Conservation (phyloP, 176 grass and related monocot genomes). For the Dendrocalamus sinicus region DNA sequence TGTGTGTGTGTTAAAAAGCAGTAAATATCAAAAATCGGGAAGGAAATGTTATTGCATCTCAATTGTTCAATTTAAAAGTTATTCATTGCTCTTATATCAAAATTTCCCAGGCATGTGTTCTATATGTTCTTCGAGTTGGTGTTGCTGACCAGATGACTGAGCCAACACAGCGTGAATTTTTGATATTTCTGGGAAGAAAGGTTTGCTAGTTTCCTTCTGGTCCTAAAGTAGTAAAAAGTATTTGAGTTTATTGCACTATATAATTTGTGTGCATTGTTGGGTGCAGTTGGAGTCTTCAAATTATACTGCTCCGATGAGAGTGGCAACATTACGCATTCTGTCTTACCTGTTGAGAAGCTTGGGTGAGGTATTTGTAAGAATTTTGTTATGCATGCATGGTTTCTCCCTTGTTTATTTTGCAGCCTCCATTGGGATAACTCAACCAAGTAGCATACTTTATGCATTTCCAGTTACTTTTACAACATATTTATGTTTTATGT, state of each 20-base stretch:
- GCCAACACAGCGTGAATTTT: slow-evolving; percentile 77
- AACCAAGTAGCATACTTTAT: slow-evolving; percentile 22
- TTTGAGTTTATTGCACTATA: slow-evolving; percentile 15
- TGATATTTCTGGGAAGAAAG: slow-evolving; percentile 92
- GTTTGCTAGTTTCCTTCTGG: slow-evolving; percentile 52
- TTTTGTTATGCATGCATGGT: neutral
- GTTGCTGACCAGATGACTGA: slow-evolving; percentile 92
- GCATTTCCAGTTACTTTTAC: slow-evolving; percentile 18
- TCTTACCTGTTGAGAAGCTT: slow-evolving; percentile 91
- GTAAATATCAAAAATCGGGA: slow-evolving; percentile 21
- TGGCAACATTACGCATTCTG: slow-evolving; percentile 79
- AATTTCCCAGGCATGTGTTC: slow-evolving; percentile 70
- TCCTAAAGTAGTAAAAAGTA: slow-evolving; percentile 21
- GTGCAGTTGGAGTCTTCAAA: slow-evolving; percentile 87
- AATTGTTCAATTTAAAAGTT: slow-evolving; percentile 29
- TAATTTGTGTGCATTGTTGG: slow-evolving; percentile 28
- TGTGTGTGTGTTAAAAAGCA: slow-evolving; percentile 21
- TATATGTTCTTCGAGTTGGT: slow-evolving; percentile 94
- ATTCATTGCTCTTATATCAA: slow-evolving; percentile 48
- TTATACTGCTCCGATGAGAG: slow-evolving; percentile 70
- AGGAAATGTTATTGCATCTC: slow-evolving; percentile 31
- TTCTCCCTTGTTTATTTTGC: slow-evolving; percentile 20
- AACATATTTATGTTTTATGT: slow-evolving; percentile 12
- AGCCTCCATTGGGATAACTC: neutral
- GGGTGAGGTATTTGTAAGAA: slow-evolving; percentile 68